Conservation (phyloP, 208 protist species). For the Trichomonas vaginalis region DNA sequence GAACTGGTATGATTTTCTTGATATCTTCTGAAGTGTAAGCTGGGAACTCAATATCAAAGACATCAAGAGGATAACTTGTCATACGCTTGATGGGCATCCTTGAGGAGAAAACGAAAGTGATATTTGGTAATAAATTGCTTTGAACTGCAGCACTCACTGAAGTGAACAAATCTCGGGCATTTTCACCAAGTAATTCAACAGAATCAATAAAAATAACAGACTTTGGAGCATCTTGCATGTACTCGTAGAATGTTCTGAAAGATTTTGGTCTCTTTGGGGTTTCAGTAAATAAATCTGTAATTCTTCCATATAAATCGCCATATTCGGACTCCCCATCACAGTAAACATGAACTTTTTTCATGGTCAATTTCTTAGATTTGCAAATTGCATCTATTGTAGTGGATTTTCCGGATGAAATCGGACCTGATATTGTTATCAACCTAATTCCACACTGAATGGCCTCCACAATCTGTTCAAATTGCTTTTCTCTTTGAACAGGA, state of each 20-base stretch:
- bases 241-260: background rate
- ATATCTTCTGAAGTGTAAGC: background rate
- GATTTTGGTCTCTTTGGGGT: background rate
- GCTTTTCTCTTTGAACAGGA: background rate
- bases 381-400: background rate
- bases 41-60: background rate
- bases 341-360: background rate
- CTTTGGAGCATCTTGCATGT: background rate
- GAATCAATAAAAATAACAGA: background rate
- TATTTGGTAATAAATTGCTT: background rate
- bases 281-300: background rate
- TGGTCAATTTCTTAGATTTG: background rate
- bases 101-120: background rate
- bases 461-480: background rate
- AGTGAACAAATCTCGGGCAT: background rate
- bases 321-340: background rate
- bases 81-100: background rate
- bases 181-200: background rate
- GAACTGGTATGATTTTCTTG: background rate
- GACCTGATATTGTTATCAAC: background rate
- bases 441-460: background rate
- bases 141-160: background rate
- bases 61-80: background rate
- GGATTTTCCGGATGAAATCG: background rate
- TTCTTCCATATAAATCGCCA: background rate